Base-by-base conservation (phyloP, 2,329 filamentous ascomycete species). In the Beauveria scarabaeidicola region DNA sequence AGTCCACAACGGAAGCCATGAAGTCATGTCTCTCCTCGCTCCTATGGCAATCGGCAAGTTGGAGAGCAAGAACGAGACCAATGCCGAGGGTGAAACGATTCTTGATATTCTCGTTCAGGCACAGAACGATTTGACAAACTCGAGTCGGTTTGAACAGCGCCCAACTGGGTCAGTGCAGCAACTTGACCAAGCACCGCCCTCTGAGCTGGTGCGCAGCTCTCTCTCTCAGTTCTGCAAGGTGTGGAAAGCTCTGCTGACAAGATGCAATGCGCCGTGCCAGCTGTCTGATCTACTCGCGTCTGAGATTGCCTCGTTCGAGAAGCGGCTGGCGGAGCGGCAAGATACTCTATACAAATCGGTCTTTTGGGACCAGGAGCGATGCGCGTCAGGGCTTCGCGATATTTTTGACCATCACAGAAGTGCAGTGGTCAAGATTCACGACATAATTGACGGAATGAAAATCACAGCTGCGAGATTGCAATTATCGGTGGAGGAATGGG, bases 111-210 rank as follows among this genome's bases (percentile, higher is more conserved):
- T 54, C 17, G 52, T 44, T 7, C 52, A 54, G 40, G 23, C 40
- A 13, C 52, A 54, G 5, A 54, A 54, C 27, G 52, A 54, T 11
- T 44, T 54, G 52, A 54, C 52, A 27, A 54, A 54, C 52, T 43
- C 52, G 9, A 54, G 52, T 25, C 52, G 52, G 10, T 54, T 54
- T n/a, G 52, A 54, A 5, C 52, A 54, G 23, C 52, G 38, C 5
- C 52, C 52, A 15, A 54, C 52, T 2, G 52, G 52, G 15, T 43
- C 38, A 3, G 52, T 15, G 10, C 25, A 43, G 9, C 52, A 44
- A 10, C 52, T 54, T 2, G 40, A 27, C 2, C 52, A n/a, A 27
- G 52, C 52, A 11, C 52, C 52, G 10, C 52, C 52, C 5, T 43
- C 52, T 7, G 52, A 54, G 52, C 17, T 54, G 5, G 52, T 54